These are phyloP conservation scores for Russula compacta DNA, from an alignment of 768 basidiomycete genomes.

Conservation along the genomic window DNA sequence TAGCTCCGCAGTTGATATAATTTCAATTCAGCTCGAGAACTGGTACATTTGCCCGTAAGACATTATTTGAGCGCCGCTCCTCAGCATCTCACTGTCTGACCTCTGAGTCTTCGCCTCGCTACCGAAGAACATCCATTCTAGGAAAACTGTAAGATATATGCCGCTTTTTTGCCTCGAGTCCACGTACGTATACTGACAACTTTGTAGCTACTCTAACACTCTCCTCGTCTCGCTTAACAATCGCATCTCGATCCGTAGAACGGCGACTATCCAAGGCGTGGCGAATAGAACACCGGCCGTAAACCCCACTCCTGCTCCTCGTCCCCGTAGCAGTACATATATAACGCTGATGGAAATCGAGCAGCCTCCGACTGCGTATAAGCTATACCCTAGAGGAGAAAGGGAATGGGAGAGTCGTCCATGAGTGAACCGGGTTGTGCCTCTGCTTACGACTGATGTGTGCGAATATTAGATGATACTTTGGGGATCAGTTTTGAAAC, in stretches of 20 bases:
- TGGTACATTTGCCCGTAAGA: slow-evolving; percentile 11
- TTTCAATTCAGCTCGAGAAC: not conserved
- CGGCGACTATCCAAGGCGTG: not conserved
- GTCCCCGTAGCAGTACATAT: not conserved
- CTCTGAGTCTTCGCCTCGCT: not conserved
- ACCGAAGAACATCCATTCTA: not conserved
- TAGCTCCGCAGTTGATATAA: not conserved
- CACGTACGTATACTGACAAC: not conserved
- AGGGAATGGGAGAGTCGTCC: not conserved
- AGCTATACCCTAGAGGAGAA: not conserved
- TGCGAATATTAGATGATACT: no score
- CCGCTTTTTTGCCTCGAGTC: no score
- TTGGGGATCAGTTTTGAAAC: no score
- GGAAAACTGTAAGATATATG: not conserved
- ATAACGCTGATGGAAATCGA: no score
- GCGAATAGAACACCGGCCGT: no score
- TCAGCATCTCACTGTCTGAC: not conserved
- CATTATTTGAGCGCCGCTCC: no score
- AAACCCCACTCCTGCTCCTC: no score
- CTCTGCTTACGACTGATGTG: no score
- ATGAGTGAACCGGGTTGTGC: no score
- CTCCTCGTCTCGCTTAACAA: slow-evolving; percentile 6
- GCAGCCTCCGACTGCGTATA: not conserved
- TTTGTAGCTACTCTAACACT: not conserved
- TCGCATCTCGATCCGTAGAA: not conserved